Percentiles rank a stretch among this genome's conserved stretches.
These are phyloP conservation scores for Ogataea sp. DNA, from an alignment of 805 yeast genomes.

Conservation along the genomic window DNA sequence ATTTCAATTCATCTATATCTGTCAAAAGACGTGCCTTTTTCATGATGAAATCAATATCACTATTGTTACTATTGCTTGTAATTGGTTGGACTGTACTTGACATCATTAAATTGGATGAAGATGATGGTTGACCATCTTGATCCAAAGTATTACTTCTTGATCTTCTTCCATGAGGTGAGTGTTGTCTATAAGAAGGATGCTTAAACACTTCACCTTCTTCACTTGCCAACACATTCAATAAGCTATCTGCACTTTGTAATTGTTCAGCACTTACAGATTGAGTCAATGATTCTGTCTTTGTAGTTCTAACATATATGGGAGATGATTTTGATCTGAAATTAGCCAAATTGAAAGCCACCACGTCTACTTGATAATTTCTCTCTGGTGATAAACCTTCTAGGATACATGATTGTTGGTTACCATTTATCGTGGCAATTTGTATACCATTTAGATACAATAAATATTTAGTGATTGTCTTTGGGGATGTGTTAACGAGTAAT, in stretches of 20 bases:
- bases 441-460: constrained; percentile 32
- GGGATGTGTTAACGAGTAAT: constrained; percentile 12
- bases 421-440: constrained; percentile 25
- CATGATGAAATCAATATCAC: constrained; percentile 12
- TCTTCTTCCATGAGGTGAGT: constrained; percentile 19
- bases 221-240: constrained; percentile 26
- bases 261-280: constrained; percentile 9
- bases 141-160: constrained; percentile 29
- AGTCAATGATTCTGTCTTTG: constrained; percentile 8
- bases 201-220: constrained; percentile 23
- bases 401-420: constrained; percentile 27
- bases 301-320: constrained; percentile 33
- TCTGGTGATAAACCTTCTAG: constrained; percentile 25
- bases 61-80: neutral
- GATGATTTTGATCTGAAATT: constrained; percentile 33
- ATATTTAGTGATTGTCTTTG: constrained; percentile 25
- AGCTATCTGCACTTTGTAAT: constrained; percentile 30
- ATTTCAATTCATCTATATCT: constrained; percentile 35
- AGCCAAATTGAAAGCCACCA: constrained; percentile 32
- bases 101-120: neutral
- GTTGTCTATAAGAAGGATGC: constrained; percentile 19
- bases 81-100: neutral
- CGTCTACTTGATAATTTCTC: constrained; percentile 32
- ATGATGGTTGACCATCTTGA: constrained; percentile 7
- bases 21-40: constrained; percentile 23